These are phyloP conservation scores for Rhododendron kiyosumense DNA, from an alignment of 148 eudicot genomes.

Conservation along the genomic window DNA sequence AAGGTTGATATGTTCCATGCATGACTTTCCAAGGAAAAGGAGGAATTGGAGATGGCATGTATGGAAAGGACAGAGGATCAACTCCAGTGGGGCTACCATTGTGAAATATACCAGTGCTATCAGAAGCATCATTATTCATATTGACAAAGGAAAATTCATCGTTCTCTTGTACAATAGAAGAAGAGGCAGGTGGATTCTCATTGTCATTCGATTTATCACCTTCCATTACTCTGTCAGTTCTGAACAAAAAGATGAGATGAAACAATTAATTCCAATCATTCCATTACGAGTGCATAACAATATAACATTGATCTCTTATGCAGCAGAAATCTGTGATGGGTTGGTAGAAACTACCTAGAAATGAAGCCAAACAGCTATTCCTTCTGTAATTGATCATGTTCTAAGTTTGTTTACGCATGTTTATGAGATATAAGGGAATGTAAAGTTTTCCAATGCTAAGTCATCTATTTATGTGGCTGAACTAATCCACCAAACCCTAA, in stretches of 20 bases:
- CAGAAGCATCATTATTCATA: slow-evolving; percentile 16
- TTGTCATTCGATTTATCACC: slow-evolving; percentile 3
- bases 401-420: neutral
- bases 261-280: neutral
- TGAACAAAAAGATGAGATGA: neutral
- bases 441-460: neutral
- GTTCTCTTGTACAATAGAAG: neutral
- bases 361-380: neutral
- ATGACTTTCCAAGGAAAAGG: slow-evolving; percentile 2
- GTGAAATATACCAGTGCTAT: neutral
- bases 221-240: slow-evolving; percentile 14
- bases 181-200: slow-evolving; percentile 8
- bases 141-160: slow-evolving; percentile 5
- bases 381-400: neutral
- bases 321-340: neutral
- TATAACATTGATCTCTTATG: neutral
- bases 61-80: slow-evolving; percentile 10
- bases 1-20: slow-evolving; percentile 8
- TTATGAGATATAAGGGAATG: neutral
- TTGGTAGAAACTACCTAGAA: neutral
- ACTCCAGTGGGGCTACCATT: slow-evolving; percentile 5
- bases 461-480: neutral
- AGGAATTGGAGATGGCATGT: neutral
- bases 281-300: neutral
- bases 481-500: neutral